Evolutionary conservation across 2,329 filamentous ascomycete genomes (phyloP).

Genomic region (Arthroderma sp.): DNA sequence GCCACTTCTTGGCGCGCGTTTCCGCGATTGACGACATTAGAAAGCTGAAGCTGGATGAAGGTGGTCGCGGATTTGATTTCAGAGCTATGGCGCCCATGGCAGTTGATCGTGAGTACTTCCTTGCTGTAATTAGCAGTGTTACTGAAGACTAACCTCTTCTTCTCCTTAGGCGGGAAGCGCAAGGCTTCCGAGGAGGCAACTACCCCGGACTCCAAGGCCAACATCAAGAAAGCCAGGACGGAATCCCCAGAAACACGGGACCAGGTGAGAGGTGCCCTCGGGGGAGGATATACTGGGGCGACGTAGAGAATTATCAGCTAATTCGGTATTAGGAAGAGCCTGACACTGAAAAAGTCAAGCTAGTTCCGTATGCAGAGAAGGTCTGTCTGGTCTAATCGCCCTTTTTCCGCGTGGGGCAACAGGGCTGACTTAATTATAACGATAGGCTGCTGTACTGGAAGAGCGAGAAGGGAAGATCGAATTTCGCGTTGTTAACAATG

Average conservation of each 20-base stretch:
- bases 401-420: not conserved
- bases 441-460: constrained; percentile 73
- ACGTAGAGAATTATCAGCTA: constrained; percentile 37
- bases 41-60: not conserved
- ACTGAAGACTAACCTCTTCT: not conserved
- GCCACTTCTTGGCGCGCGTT: not conserved
- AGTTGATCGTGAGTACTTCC: constrained; percentile 24
- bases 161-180: constrained; percentile 30
- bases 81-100: constrained; percentile 20
- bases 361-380: constrained; percentile 83
- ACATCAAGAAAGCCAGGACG: constrained; percentile 39
- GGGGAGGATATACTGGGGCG: not conserved
- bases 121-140: constrained; percentile 7
- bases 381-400: constrained; percentile 32
- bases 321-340: constrained; percentile 25
- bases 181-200: constrained; percentile 40
- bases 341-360: constrained; percentile 44
- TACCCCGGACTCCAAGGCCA: constrained; percentile 32
- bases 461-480: constrained; percentile 91
- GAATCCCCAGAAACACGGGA: constrained; percentile 32
- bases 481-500: constrained; percentile 96
- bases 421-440: not conserved
- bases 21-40: constrained; percentile 1
- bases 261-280: constrained; percentile 19
- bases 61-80: not conserved